A percentile compares a stretch with the other conserved stretches of the same genome.
These are phyloP conservation scores for Aureobasidium sp. DNA, from an alignment of 2,329 filamentous ascomycete species.

Conservation along the genomic window DNA sequence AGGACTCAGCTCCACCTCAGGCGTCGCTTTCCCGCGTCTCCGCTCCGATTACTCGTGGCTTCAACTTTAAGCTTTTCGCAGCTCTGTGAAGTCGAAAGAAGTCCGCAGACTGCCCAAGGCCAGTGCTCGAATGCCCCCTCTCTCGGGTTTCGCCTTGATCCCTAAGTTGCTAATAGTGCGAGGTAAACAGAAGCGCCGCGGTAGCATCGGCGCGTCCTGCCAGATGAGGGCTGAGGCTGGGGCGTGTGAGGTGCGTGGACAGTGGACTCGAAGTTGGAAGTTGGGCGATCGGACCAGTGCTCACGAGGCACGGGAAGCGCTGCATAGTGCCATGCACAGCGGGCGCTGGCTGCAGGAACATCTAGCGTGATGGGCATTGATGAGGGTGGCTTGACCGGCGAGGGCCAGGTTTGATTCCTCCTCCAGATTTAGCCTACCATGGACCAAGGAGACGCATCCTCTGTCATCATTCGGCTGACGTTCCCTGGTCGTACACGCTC, in stretches of 20 bases:
- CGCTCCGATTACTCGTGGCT: constrained; percentile 9
- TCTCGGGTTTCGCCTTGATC: constrained; percentile 1
- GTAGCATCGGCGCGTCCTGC: not conserved
- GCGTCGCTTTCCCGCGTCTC: not conserved
- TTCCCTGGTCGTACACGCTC: constrained; percentile 10
- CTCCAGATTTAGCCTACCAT: constrained; percentile 11
- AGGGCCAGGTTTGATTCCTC: constrained; percentile 5
- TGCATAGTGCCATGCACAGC: not conserved
- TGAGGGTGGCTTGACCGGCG: constrained; percentile 7
- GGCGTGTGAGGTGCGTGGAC: not conserved
- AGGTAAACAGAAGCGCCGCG: constrained; percentile 2
- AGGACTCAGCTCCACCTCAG: not conserved
- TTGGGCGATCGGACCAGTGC: not conserved
- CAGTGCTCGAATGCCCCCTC: not conserved
- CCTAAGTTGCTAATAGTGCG: not conserved
- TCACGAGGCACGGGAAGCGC: constrained; percentile 3
- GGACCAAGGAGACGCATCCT: not conserved
- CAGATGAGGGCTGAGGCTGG: not conserved
- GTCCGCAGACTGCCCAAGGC: not conserved
- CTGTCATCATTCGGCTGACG: constrained; percentile 10
- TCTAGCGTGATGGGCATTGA: constrained; percentile 8
- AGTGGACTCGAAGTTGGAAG: not conserved
- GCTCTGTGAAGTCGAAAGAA: not conserved
- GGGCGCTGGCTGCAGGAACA: constrained; percentile 11
- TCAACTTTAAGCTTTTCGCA: not conserved